Base-by-base conservation (phyloP, 2,329 filamentous ascomycete species). In the Stachybotrys chlorohalonatus region DNA sequence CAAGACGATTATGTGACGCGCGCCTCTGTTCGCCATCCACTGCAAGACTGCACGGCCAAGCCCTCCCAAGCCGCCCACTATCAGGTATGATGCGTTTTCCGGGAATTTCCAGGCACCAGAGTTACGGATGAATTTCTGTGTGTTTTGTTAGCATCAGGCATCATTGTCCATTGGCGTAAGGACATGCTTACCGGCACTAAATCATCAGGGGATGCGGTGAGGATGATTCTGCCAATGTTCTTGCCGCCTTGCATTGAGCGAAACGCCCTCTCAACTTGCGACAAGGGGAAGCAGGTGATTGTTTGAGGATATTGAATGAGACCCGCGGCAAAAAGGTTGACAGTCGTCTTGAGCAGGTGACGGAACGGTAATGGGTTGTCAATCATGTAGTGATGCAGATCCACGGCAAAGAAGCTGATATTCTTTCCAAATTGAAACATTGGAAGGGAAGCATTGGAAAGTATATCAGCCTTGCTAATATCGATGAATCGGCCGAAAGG, bases 401-500 rank as follows among this genome's bases (percentile, higher is more conserved):
- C 57, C 1, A 65, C 50, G 6, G 59, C 55, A 0, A 54, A 57
- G 8, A 62, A 63, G 0, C 55, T 56, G 13, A 55, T 52, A 42
- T 64, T 65, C 5, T 56, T 57, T 1, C 53, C 54, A 15, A 63
- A 63, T 11, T 39, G 24, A 8, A 31, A 49, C 49, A 65, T 57
- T 2, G 58, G 52, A 2, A 65, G 53, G 4, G 49, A 49, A 0
- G 53, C 52, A 13, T 53, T 53, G 1, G 49, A 47, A 9, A 55
- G 46, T 5, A 70, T 63, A 36, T 71, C 70, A 3, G 59, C 59
- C 39, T 66, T 68, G 0, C 64, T 68, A 39, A 74, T 64, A 53
- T 74, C 72, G 0, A 75, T 50, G 50, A 74, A 66, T 0, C 61
- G 54, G 0, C 73, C 72, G 17, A 60, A 64, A 1, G 58, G 55